These are phyloP conservation scores for Jackrogersella multiformis DNA, from an alignment of 495 filamentous ascomycete species.

Conservation along the genomic window DNA sequence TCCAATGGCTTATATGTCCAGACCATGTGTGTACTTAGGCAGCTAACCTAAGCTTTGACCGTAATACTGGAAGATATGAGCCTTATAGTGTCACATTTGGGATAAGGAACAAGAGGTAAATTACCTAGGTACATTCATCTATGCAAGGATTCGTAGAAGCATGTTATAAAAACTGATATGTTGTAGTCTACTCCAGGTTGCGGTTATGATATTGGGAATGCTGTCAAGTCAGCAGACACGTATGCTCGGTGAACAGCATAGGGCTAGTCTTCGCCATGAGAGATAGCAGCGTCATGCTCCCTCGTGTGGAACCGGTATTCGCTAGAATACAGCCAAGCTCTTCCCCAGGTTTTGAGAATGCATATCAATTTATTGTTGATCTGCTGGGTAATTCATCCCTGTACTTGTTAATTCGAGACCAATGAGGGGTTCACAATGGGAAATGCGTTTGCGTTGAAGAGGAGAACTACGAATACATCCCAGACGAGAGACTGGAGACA, in stretches of 20 bases:
- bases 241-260: slow-evolving; percentile 2
- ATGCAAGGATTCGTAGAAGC: background rate
- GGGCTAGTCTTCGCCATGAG: background rate
- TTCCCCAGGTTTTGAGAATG: slow-evolving; percentile 25
- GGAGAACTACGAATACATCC: background rate
- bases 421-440: background rate
- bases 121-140: background rate
- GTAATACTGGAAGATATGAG: background rate
- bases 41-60: background rate
- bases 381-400: background rate
- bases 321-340: background rate
- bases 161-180: no score
- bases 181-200: background rate
- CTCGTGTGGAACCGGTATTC: background rate
- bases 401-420: background rate
- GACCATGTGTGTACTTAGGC: background rate
- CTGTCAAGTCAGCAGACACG: background rate
- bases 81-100: background rate
- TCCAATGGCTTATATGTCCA: background rate
- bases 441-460: slow-evolving; percentile 10
- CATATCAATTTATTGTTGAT: background rate
- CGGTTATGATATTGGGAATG: background rate
- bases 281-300: background rate
- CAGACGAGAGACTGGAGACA: background rate
- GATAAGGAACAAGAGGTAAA: background rate